phyloP scores from a whole-genome alignment of 805 yeast species.

The Hemisphaericaspora nanyangensis region DNA sequence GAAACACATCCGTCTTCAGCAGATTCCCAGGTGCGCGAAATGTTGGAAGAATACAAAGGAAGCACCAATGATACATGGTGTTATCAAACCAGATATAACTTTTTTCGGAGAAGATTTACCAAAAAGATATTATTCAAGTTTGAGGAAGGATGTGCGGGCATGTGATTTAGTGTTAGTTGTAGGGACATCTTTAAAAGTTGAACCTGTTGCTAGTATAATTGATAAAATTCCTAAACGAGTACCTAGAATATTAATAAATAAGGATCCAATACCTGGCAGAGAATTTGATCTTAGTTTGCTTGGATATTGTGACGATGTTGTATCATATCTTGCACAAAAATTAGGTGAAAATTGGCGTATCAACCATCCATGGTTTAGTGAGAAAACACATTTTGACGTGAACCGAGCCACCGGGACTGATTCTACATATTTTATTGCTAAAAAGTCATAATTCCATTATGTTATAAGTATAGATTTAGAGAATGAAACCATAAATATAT shows the following conservation, averaged over 20 bases:
- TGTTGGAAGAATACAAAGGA: conserved; percentile 34
- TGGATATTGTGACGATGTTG: conserved; percentile 83
- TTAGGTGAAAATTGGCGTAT: conserved; percentile 23
- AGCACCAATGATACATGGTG: conserved; percentile 60
- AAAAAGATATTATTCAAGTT: conserved; percentile 54
- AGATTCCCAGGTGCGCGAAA: conserved; percentile 69
- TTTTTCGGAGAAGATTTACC: conserved; percentile 89
- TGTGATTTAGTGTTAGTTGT: conserved; percentile 82
- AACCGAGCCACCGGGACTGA: conserved; percentile 3
- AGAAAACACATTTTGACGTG: conserved; percentile 1
- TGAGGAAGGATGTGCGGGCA: conserved; percentile 54
- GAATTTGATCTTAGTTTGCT: conserved; percentile 75
- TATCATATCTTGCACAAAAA: conserved; percentile 46
- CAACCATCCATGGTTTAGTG: conserved; percentile 12
- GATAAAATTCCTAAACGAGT: conserved; percentile 65
- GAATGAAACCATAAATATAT: conserved; percentile 1
- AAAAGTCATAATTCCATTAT: too few relatives aligned
- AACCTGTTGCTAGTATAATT: conserved; percentile 89
- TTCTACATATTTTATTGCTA: conserved; percentile 4
- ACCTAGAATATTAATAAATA: conserved; percentile 79
- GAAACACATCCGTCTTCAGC: conserved; percentile 52
- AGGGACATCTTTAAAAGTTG: conserved; percentile 89
- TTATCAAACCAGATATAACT: conserved; percentile 88
- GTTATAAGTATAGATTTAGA: too few relatives aligned
- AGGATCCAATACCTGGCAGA: conserved; percentile 68